A percentile compares a stretch with the other conserved stretches of the same genome.
phyloP scores from a whole-genome alignment of 805 yeast species.

The Priceomyces haplophilus region DNA sequence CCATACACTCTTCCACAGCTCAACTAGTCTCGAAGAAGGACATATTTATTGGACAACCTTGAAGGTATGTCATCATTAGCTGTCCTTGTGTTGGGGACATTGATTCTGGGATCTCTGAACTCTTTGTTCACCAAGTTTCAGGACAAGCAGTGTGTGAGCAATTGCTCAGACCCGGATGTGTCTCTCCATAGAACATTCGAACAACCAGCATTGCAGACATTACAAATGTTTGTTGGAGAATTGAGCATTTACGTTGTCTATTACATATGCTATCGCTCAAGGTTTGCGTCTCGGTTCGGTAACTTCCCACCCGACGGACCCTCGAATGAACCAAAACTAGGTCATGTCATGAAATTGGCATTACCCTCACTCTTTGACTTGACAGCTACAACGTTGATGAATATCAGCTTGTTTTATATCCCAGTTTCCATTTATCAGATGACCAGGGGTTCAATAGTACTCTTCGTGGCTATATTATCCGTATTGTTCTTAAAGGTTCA shows the following conservation, averaged over 20 bases:
- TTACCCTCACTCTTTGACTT: constrained; percentile 72
- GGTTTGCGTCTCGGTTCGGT: constrained; percentile 6
- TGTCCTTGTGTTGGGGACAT: constrained; percentile 44
- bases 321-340: constrained; percentile 9
- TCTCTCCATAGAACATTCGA: constrained; percentile 52
- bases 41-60: neutral
- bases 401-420: constrained; percentile 67
- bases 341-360: constrained; percentile 30
- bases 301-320: constrained; percentile 6
- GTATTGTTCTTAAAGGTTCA: constrained; percentile 55
- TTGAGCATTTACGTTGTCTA: constrained; percentile 46
- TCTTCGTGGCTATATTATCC: constrained; percentile 72
- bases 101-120: constrained; percentile 68
- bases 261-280: constrained; percentile 22
- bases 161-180: constrained; percentile 48
- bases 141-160: constrained; percentile 65
- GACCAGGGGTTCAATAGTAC: constrained; percentile 76
- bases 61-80: neutral
- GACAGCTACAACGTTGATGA: constrained; percentile 70
- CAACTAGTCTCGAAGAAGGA: too few relatives aligned
- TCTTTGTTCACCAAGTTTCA: constrained; percentile 73
- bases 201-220: constrained; percentile 75
- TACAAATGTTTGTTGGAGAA: constrained; percentile 82
- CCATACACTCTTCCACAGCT: too few relatives aligned
- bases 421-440: constrained; percentile 82